Evolutionary conservation across 192 early-diverging fungal genomes (phyloP), one percentile per base, ranked within the genome.

Genomic region (Rhizophagus clarus): DNA sequence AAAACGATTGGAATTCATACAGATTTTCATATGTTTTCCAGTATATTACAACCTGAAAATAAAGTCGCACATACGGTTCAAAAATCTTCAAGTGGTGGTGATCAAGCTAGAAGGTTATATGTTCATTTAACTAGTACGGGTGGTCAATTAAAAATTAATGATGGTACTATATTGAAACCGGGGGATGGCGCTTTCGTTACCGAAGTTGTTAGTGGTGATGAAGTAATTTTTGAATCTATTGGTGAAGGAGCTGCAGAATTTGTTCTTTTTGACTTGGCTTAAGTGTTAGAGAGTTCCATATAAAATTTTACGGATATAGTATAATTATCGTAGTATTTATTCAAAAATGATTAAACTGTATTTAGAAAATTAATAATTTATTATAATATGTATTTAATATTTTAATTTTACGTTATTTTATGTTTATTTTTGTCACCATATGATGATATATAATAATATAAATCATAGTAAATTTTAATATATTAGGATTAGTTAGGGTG

Each of bases 151-250:
- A 75, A 74, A 45, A 29, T 80, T 61, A 64, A 75, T 26, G 71
- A 34, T 40, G 56, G 60, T 10, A 47, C 10, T 4, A n/a, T 64
- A 29, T 68, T 81, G 40, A 42, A 77, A 31, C 61, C 28, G 24
- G 80, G 80, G 9, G 80, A 81, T 81, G 80, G 80, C 3, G 80
- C 45, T 17, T 81, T 81, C 77, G 15, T 81, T 31, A 81, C 72
- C n/a, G 75, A 81, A 31, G 49, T 81, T 61, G n/a, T 47, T 29
- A 17, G 24, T 17, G 75, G 75, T 28, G 80, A 81, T 12, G 73
- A 76, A 26, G 20, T 81, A 15, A 17, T 81, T 22, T 77, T 81
- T 26, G 64, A 76, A 14, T 79, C 34, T 51, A 12, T 56, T 20
- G 80, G 80, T 28, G 47, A 76, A 40, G 68, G 56, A 28, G 77